A percentile compares a stretch with the other conserved stretches of the same genome.
These are phyloP conservation scores for Aspergillus glaucus DNA, from an alignment of 2,329 filamentous ascomycete genomes.

Conservation along the genomic window DNA sequence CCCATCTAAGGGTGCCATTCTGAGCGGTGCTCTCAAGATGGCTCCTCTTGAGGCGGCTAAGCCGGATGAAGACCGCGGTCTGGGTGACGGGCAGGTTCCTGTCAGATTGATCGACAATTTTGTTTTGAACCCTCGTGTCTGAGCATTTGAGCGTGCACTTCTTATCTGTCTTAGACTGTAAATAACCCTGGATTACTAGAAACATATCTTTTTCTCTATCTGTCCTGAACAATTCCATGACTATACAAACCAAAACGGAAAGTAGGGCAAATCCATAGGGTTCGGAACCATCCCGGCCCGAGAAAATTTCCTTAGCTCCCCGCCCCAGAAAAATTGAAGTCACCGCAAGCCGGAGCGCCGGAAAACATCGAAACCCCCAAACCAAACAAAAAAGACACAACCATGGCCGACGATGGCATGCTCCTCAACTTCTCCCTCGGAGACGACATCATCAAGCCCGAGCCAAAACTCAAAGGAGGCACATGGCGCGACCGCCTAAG, in stretches of 20 bases:
- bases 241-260: conserved; percentile 14
- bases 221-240: not conserved
- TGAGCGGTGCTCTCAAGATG: conserved; percentile 91
- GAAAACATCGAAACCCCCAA: not conserved
- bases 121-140: conserved; percentile 49
- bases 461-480: conserved; percentile 72
- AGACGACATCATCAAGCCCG: conserved; percentile 57
- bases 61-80: conserved; percentile 61
- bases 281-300: conserved; percentile 23
- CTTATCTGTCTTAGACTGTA: not conserved
- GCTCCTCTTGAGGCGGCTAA: conserved; percentile 65
- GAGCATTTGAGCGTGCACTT: not conserved
- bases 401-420: conserved; percentile 92
- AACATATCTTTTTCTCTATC: too few relatives aligned
- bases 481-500: conserved; percentile 83
- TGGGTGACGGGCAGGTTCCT: conserved; percentile 66
- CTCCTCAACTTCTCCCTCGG: conserved; percentile 83
- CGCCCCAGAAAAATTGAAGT: conserved; percentile 4
- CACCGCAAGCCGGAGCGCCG: too few relatives aligned
- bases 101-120: conserved; percentile 95
- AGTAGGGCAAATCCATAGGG: conserved; percentile 27
- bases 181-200: too few relatives aligned
- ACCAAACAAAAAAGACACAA: conserved; percentile 3
- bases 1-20: conserved; percentile 63
- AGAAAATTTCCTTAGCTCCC: conserved; percentile 26